Percentiles rank a stretch among this genome's conserved stretches.
Conservation (phyloP, 2,329 filamentous ascomycete genomes). For the Albophoma yamanashiensis region DNA sequence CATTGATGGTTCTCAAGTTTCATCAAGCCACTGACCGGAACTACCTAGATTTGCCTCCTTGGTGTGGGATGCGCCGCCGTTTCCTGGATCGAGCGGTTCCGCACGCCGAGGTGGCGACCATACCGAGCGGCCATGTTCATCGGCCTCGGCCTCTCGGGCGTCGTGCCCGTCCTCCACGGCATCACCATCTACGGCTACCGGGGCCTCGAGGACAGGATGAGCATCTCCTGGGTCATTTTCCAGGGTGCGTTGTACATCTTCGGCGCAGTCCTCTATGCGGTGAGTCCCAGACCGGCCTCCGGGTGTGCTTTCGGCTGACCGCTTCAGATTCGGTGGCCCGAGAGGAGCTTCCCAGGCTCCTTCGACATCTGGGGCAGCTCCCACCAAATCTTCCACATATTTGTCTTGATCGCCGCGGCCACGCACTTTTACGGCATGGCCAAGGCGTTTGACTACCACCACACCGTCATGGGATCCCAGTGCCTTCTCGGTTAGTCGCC, state of each 20-base stretch:
- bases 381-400: constrained; percentile 91
- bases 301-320: neutral
- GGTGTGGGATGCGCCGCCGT: constrained; percentile 67
- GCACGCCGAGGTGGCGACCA: constrained; percentile 72
- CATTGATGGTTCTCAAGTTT: too few relatives aligned
- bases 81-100: constrained; percentile 72
- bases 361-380: constrained; percentile 92
- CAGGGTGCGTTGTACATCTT: constrained; percentile 79
- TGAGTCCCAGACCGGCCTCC: constrained; percentile 26
- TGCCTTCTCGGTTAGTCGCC: constrained; percentile 24
- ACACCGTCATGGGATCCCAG: constrained; percentile 45
- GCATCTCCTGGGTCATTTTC: constrained; percentile 67
- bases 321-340: constrained; percentile 62
- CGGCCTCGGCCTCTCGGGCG: constrained; percentile 70
- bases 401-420: constrained; percentile 73
- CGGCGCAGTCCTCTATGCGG: constrained; percentile 79
- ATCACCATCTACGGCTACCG: constrained; percentile 54
- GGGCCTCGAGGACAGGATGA: constrained; percentile 61
- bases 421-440: constrained; percentile 73
- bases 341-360: constrained; percentile 62
- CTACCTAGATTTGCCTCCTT: constrained; percentile 59
- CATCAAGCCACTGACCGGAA: constrained; percentile 4
- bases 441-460: constrained; percentile 79
- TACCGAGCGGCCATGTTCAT: constrained; percentile 88
- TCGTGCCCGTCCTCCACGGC: constrained; percentile 76